These are phyloP conservation scores for Pseudocercospora fijiensis DNA, from an alignment of 2,329 filamentous ascomycete genomes.

Conservation along the genomic window DNA sequence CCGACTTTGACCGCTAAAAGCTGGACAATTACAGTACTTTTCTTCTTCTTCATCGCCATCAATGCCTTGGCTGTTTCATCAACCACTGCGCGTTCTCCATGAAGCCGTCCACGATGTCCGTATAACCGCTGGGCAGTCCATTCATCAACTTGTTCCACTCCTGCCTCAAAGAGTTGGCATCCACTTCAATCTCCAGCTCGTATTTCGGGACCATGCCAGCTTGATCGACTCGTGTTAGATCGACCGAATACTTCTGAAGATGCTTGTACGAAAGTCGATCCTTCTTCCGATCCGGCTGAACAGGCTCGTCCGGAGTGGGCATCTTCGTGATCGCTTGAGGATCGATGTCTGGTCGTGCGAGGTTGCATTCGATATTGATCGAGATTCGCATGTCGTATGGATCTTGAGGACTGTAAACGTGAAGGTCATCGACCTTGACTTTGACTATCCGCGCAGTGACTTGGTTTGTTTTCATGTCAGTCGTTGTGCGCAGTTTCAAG, in stretches of 20 bases:
- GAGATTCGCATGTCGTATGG: conserved; percentile 90
- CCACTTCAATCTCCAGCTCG: conserved; percentile 77
- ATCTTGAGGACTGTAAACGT: conserved; percentile 74
- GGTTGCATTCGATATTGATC: conserved; percentile 86
- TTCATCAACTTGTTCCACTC: conserved; percentile 61
- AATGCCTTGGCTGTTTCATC: conserved; percentile 27
- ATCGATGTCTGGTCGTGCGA: conserved; percentile 57
- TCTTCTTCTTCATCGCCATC: too few relatives aligned
- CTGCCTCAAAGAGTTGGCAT: conserved; percentile 61
- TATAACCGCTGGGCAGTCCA: conserved; percentile 59
- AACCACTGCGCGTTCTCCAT: conserved; percentile 70
- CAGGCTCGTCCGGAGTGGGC: conserved; percentile 45
- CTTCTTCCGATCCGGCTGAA: conserved; percentile 56
- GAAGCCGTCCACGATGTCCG: conserved; percentile 68
- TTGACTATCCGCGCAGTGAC: conserved; percentile 86
- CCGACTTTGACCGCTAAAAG: neutral
- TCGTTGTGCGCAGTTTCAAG: conserved; percentile 59
- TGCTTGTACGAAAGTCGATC: conserved; percentile 91
- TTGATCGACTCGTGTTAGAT: conserved; percentile 82
- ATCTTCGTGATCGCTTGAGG: conserved; percentile 53
- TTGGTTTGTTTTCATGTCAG: conserved; percentile 65
- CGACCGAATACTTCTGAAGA: conserved; percentile 74
- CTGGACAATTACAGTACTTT: neutral
- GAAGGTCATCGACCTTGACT: conserved; percentile 74
- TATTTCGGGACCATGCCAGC: conserved; percentile 62